Conservation (phyloP, 1,284 basidiomycete genomes). For the Rhizoctonia solani region DNA sequence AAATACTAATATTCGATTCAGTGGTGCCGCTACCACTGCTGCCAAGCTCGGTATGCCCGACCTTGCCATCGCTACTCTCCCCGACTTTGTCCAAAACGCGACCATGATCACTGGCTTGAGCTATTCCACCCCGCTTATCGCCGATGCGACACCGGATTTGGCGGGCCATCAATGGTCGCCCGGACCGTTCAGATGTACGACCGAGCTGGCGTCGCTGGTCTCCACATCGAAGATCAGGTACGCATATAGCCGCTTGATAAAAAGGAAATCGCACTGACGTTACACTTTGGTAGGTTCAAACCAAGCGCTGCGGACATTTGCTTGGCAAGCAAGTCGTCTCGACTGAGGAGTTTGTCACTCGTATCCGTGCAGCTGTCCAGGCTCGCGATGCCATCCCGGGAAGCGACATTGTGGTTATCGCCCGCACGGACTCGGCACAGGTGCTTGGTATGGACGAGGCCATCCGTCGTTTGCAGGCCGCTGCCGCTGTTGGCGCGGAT, state of each 20-base stretch:
- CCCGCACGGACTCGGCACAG: slow-evolving; percentile 80
- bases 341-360: too few relatives aligned
- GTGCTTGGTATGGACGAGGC: slow-evolving; percentile 83
- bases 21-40: too few relatives aligned
- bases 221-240: too few relatives aligned
- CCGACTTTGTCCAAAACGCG: slow-evolving; percentile 68
- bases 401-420: slow-evolving; percentile 78
- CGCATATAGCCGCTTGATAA: too few relatives aligned
- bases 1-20: slow-evolving; percentile 22
- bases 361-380: slow-evolving; percentile 74
- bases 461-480: slow-evolving; percentile 65
- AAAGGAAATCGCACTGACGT: too few relatives aligned
- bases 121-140: too few relatives aligned
- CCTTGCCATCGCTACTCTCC: slow-evolving; percentile 75
- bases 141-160: slow-evolving; percentile 82
- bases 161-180: slow-evolving; percentile 74
- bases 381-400: slow-evolving; percentile 72
- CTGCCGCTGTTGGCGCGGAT: slow-evolving; percentile 75
- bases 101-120: slow-evolving; percentile 66
- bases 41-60: slow-evolving; percentile 79
- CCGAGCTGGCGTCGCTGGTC: slow-evolving; percentile 77
- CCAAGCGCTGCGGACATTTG: slow-evolving; percentile 80
- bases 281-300: slow-evolving; percentile 63
- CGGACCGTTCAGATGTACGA: slow-evolving; percentile 75
- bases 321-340: slow-evolving; percentile 81